Evolutionary conservation across 106 monocot species (phyloP), one percentile per base, ranked within the genome.

Genomic region (Gastrodia elata): DNA sequence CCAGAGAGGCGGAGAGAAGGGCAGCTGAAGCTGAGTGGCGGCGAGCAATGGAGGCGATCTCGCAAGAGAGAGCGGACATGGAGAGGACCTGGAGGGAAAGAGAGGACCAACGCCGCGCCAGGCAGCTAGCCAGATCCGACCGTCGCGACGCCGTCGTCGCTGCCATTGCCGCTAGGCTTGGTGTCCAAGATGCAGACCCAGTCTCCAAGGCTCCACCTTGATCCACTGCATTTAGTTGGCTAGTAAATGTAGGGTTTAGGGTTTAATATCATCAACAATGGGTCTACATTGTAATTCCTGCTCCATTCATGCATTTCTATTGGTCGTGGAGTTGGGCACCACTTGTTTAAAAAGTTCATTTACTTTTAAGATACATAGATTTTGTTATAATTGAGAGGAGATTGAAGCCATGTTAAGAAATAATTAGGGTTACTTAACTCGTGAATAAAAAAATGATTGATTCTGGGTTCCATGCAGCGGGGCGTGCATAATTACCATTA

Each of bases 1-100:
- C 71, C 43, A 85, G 87, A 46, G 95, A 89, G 68, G 80, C 73
- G 5, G 89, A 92, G 84, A 85, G 95, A 76, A 74, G 77, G 39
- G 75, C 11, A 5, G 77, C 44, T 52, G 87, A 84, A 74, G 78
- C 74, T 76, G 84, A 87, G 73, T 88, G 89, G 87, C 73, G 84
- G 79, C 64, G 59, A 43, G 27, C 38, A 37, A 87, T 95, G 89
- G 82, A 79, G 69, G 77, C 72, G 8, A n/a, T 89, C 38, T 46
- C 32, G 68, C 73, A 70, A 68, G 85, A 92, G 77, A 83, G 89
- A 64, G 40, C 61, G 44, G 82, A 44, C 39, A 73, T 84, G 80
- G 85, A 85, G 39, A 76, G 82, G 81, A 70, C 76, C 46, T 89
- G 92, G 95, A 77, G 80, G 59, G 83, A 84, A 77, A 75, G 81